Conservation (phyloP, 345 rosid genomes). For the Odontarrhena argentea region DNA sequence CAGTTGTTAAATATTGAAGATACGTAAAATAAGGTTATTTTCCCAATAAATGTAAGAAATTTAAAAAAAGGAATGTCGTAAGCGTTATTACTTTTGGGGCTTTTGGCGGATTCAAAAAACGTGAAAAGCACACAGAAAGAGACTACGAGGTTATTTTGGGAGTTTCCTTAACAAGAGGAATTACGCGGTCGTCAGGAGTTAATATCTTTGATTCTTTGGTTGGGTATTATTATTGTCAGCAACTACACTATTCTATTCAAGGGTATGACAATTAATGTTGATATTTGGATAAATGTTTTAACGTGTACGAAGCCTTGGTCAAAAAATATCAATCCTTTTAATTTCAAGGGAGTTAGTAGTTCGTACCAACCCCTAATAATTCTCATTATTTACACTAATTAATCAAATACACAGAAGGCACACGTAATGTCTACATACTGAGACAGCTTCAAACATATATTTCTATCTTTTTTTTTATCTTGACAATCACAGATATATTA, state of each 20-base stretch:
- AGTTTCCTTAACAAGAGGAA: neutral
- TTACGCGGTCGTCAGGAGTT: constrained; percentile 28
- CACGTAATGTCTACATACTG: constrained; percentile 10
- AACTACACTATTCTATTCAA: no score
- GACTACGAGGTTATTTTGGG: constrained; percentile 23
- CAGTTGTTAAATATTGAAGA: no score
- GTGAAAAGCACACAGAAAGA: constrained; percentile 30
- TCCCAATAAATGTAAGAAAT: no score
- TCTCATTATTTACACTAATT: neutral
- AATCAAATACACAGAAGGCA: neutral
- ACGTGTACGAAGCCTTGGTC: constrained; percentile 27
- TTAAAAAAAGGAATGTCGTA: neutral
- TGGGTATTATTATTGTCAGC: no score
- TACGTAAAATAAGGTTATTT: no score
- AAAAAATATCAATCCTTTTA: constrained; percentile 13
- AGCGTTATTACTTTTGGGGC: constrained; percentile 5
- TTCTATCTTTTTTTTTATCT: no score
- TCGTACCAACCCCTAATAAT: neutral
- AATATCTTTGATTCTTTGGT: no score
- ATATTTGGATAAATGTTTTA: neutral
- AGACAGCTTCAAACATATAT: no score
- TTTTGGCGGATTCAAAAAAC: constrained; percentile 18
- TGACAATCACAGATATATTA: no score
- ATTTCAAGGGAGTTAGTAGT: constrained; percentile 1
- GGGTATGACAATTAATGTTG: neutral